Evolutionary conservation across 2,329 filamentous ascomycete genomes (phyloP).

Genomic region (Colletotrichum costaricense): DNA sequence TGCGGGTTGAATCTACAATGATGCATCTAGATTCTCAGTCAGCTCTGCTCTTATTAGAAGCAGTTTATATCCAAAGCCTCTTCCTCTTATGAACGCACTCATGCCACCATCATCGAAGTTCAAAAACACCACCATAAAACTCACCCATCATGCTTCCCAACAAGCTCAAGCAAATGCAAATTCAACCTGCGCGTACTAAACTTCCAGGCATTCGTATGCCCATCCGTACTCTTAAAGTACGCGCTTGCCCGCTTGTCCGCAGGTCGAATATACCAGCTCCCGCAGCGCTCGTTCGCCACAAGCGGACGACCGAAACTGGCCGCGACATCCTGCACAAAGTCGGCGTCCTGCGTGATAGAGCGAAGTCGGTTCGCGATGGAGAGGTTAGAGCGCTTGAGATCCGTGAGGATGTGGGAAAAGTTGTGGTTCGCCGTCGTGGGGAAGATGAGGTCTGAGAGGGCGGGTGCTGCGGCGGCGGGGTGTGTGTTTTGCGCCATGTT

Average conservation of each 20-base stretch:
- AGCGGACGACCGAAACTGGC: constrained; percentile 72
- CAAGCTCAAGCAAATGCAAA: constrained; percentile 78
- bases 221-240: constrained; percentile 99
- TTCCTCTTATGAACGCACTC: not conserved
- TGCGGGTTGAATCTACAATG: constrained; percentile 91
- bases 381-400: constrained; percentile 81
- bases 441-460: constrained; percentile 59
- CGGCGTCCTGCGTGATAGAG: constrained; percentile 82
- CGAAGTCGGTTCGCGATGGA: constrained; percentile 83
- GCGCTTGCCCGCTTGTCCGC: constrained; percentile 75
- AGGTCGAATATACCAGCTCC: constrained; percentile 90
- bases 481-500: constrained; percentile 16
- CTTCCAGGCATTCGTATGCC: constrained; percentile 89
- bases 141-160: constrained; percentile 75
- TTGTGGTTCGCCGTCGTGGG: constrained; percentile 67
- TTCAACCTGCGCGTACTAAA: constrained; percentile 90
- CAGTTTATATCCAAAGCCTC: not conserved
- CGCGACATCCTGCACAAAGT: constrained; percentile 76
- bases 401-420: constrained; percentile 76
- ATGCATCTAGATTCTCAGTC: constrained; percentile 66
- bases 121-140: constrained; percentile 36
- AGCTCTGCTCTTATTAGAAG: not conserved
- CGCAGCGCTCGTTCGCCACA: constrained; percentile 93
- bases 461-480: not conserved
- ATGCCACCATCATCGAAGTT: not conserved